phyloP scores from a whole-genome alignment of 768 basidiomycete genomes.

The Termitomyces sp. region DNA sequence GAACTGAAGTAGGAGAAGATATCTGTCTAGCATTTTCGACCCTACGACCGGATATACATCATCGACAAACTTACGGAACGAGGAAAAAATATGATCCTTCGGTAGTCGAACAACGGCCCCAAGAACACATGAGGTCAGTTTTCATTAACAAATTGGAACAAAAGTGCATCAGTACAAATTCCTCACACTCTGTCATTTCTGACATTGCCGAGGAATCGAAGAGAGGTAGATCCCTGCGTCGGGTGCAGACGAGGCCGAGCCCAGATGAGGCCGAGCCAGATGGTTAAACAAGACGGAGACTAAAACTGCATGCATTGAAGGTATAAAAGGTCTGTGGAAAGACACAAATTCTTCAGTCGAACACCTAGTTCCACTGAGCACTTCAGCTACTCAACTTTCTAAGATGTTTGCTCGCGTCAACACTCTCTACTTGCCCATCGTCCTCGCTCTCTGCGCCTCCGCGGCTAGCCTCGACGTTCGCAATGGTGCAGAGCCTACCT shows the following conservation, averaged over 20 bases:
- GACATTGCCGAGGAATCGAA: neutral
- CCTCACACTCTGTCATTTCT: conserved; percentile 4
- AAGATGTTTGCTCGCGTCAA: conserved; percentile 12
- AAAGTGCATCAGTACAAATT: neutral
- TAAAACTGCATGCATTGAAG: neutral
- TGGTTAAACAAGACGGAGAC: neutral
- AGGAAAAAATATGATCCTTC: neutral
- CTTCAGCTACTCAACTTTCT: neutral
- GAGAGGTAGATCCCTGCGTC: neutral
- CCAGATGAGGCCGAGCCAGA: neutral
- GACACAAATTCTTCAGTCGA: conserved; percentile 5
- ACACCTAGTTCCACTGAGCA: conserved; percentile 12
- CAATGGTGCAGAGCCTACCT: neutral
- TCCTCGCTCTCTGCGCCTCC: conserved; percentile 14
- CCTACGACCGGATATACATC: neutral
- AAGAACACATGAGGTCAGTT: neutral
- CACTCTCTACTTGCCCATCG: conserved; percentile 7
- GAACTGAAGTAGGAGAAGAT: neutral
- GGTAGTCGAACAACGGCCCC: no score
- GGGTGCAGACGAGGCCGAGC: neutral
- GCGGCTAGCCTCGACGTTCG: conserved; percentile 7
- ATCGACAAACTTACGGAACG: neutral
- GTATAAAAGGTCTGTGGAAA: conserved; percentile 5
- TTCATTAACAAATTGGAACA: neutral
- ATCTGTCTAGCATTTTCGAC: neutral